These are phyloP conservation scores for Isatis lusitanica DNA, from an alignment of 441 rosid species.

Conservation along the genomic window DNA sequence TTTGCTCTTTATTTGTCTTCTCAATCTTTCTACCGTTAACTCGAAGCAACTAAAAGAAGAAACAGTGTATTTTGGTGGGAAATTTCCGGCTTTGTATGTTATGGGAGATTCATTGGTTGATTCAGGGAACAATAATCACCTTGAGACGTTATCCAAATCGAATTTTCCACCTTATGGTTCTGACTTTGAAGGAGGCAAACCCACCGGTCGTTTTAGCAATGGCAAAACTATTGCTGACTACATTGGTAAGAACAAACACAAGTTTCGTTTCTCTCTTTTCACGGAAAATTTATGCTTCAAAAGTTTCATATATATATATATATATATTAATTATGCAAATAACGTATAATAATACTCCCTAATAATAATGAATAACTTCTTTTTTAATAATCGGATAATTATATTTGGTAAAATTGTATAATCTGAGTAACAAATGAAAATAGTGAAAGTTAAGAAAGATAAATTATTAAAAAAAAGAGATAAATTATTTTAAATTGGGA, in stretches of 20 bases:
- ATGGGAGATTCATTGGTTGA: constrained; percentile 55
- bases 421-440: background rate
- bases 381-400: background rate
- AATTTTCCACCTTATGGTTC: constrained; percentile 51
- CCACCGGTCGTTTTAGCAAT: constrained; percentile 53
- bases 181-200: constrained; percentile 45
- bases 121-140: constrained; percentile 49
- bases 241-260: constrained; percentile 35
- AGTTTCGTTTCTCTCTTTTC: background rate
- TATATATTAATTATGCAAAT: background rate
- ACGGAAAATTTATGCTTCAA: background rate
- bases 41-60: constrained; percentile 9
- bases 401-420: background rate
- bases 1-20: constrained; percentile 1
- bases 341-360: background rate
- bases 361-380: background rate
- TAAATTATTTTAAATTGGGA: background rate
- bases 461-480: background rate
- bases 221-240: constrained; percentile 47
- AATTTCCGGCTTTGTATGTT: constrained; percentile 45
- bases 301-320: background rate
- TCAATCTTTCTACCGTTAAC: constrained; percentile 14
- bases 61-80: constrained; percentile 20
- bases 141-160: constrained; percentile 31
- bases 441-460: background rate